Percentiles rank a stretch among this genome's conserved stretches.
Conservation (phyloP, 148 eudicot species). For the Chenopodium suecicum region DNA sequence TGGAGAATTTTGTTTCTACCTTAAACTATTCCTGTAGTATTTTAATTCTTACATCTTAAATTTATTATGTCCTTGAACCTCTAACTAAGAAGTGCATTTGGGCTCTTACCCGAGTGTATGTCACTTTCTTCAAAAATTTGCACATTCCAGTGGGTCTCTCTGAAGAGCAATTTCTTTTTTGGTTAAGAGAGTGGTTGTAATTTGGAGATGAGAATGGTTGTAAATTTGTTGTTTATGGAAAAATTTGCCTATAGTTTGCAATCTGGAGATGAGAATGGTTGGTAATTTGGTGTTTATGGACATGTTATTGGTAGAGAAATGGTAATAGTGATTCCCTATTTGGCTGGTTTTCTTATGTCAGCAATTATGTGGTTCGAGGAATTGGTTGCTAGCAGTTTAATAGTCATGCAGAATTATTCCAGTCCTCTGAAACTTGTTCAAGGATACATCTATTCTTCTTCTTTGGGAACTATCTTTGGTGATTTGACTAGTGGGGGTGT, state of each 20-base stretch:
- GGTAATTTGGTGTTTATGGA: neutral
- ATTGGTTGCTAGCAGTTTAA: neutral
- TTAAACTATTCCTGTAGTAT: neutral
- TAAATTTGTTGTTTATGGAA: neutral
- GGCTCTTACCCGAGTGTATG: neutral
- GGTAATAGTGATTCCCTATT: neutral
- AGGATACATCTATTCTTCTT: no score
- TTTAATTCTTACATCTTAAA: neutral
- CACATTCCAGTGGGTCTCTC: neutral
- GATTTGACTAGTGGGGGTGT: no score
- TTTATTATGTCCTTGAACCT: no score
- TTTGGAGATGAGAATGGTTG: neutral
- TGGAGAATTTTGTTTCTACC: conserved; percentile 5
- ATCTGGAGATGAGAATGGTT: neutral
- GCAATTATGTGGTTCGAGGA: neutral
- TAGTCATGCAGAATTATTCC: neutral
- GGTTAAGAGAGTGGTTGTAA: neutral
- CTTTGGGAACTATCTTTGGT: no score
- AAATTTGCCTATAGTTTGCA: neutral
- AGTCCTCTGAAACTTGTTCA: no score
- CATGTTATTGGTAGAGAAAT: neutral
- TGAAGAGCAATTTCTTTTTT: neutral
- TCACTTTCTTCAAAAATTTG: neutral
- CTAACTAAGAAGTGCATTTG: neutral
- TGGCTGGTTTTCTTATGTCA: neutral